Evolutionary conservation across 345 rosid genomes (phyloP).

Genomic region (Durio zibethinus): DNA sequence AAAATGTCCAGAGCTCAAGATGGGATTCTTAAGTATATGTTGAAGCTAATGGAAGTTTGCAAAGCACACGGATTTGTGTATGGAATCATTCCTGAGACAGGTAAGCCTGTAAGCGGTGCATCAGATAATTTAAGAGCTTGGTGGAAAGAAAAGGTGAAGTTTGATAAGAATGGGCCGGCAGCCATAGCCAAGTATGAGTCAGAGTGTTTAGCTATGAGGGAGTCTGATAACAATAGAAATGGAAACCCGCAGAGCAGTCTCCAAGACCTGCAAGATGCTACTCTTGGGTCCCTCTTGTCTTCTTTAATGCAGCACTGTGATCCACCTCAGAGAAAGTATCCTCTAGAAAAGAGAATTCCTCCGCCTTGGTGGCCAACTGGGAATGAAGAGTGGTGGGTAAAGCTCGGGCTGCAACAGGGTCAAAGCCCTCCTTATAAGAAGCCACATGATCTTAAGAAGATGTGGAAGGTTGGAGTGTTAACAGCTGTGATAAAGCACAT

Average conservation of each 20-base stretch:
- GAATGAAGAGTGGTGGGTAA: conserved; percentile 94
- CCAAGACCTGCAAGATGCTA: conserved; percentile 94
- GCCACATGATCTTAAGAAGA: conserved; percentile 96
- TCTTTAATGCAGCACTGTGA: conserved; percentile 98
- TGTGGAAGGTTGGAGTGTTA: conserved; percentile 97
- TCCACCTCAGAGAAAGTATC: conserved; percentile 96
- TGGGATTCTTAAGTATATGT: conserved; percentile 92
- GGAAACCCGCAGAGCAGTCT: conserved; percentile 62
- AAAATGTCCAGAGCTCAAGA: conserved; percentile 98
- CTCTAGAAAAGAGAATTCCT: conserved; percentile 81
- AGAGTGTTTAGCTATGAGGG: conserved; percentile 62
- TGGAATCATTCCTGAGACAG: conserved; percentile 93
- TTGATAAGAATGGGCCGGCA: conserved; percentile 92
- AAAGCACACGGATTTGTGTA: conserved; percentile 92
- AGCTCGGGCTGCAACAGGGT: conserved; percentile 52
- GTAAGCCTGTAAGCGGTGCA: conserved; percentile 86
- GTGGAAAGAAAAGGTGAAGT: conserved; percentile 98
- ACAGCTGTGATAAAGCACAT: conserved; percentile 97
- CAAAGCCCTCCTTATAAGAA: conserved; percentile 88
- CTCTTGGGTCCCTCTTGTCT: conserved; percentile 83
- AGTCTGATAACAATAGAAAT: conserved; percentile 50
- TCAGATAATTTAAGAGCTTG: conserved; percentile 92
- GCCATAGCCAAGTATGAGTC: conserved; percentile 81
- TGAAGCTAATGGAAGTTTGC: conserved; percentile 96
- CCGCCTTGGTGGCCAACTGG: conserved; percentile 99